Base-by-base conservation (phyloP, 305 asterid species). In the Rubia occidens region DNA sequence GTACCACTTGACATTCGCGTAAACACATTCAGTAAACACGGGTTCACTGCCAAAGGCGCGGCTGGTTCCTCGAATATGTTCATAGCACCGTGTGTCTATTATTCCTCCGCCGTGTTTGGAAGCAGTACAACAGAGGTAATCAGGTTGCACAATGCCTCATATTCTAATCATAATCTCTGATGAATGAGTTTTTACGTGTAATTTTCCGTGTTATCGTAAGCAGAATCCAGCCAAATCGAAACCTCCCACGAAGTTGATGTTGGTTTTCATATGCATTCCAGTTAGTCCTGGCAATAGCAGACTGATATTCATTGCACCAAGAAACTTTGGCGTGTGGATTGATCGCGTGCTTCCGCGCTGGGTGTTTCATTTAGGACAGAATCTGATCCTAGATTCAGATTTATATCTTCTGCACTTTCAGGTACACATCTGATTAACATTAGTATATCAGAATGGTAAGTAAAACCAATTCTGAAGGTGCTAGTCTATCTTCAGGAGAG, bases 201-300 rank as follows among this genome's bases (percentile, higher is more conserved):
- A 20, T 67, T 26, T 37, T 54, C 15, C 21, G 15, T n/a, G 45
- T 60, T 60, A 47, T 56, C 45, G 45, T 53, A 35, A 76, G 84
- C 86, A 90, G 96, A 84, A 72, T 60, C 17, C 76, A 70, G 17
- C 81, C 71, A 67, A 79, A 47, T 71, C 79, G 14, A 62, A 73
- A 44, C 17, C 80, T 24, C 69, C 75, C 53, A 88, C 80, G 75
- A 82, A 66, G 80, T 81, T 77, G 2, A 60, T 84, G 56, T 83
- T 88, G 72, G 82, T 84, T 64, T 93, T 93, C 87, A 81, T 73
- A 71, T 90, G 98, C 70, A 74, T 88, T 75, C 98, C 98, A 32
- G 98, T 93, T 53, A 84, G 96, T 81, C 98, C 98, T 4, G 97
- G 97, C n/a, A 70, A 86, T 55, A 90, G 98, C 92, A 87, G 98